phyloP scores from a whole-genome alignment of 139 green algal species.

The Picochlorum sp. region DNA sequence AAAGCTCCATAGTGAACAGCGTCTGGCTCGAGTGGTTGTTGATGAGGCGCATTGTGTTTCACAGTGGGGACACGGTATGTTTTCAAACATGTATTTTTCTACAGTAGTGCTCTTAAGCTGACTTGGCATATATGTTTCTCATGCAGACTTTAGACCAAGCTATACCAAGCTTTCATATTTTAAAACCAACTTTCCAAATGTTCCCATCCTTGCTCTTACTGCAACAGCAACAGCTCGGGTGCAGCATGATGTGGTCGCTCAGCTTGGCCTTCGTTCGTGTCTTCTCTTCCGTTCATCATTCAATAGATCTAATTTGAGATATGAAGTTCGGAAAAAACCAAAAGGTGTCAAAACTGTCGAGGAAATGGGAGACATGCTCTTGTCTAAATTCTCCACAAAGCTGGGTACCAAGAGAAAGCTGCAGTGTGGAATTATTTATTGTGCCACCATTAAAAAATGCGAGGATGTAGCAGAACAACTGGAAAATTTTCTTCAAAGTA shows the following conservation, averaged over 20 bases:
- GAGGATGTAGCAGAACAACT: slow-evolving; percentile 69
- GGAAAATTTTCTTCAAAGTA: slow-evolving; percentile 13
- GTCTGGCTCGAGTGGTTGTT: slow-evolving; percentile 65
- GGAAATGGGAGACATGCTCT: slow-evolving; percentile 47
- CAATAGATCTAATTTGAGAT: slow-evolving; percentile 88
- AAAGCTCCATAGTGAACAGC: slow-evolving; percentile 33
- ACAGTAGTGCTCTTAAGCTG: not conserved
- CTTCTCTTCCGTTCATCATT: slow-evolving; percentile 81
- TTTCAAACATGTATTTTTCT: slow-evolving; percentile 6
- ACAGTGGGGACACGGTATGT: slow-evolving; percentile 75
- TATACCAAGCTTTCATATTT: slow-evolving; percentile 75
- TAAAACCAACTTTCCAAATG: slow-evolving; percentile 55
- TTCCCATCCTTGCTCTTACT: slow-evolving; percentile 80
- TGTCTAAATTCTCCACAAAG: slow-evolving; percentile 30
- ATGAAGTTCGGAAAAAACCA: slow-evolving; percentile 75
- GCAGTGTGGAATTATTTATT: slow-evolving; percentile 92
- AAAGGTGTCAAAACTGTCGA: slow-evolving; percentile 41
- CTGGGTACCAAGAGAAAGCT: not conserved
- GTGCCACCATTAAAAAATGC: slow-evolving; percentile 67
- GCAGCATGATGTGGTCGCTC: slow-evolving; percentile 56
- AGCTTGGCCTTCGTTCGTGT: slow-evolving; percentile 43
- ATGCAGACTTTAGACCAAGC: slow-evolving; percentile 83
- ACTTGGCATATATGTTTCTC: not conserved
- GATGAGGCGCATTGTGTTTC: slow-evolving; percentile 97
- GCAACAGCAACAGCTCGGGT: slow-evolving; percentile 77